Conservation (phyloP, 371 early-diverging fungal species). For the Mortierella sp. region DNA sequence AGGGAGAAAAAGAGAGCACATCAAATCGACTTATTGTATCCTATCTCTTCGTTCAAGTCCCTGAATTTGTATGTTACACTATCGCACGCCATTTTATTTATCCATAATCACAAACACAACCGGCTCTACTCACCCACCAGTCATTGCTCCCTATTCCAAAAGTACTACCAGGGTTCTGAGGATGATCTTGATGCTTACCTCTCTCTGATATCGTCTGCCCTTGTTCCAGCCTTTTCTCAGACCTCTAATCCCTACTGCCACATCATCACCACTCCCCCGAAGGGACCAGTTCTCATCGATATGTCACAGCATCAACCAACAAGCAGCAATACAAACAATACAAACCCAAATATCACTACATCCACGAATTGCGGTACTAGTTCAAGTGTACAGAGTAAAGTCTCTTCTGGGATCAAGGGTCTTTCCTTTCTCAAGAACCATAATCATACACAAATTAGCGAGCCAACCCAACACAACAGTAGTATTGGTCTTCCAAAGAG, state of each 20-base stretch:
- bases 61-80: constrained; percentile 2
- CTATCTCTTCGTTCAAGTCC: neutral
- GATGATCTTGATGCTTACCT: neutral
- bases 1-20: too few species aligned
- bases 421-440: constrained; percentile 16
- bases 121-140: too few species aligned
- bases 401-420: constrained; percentile 6
- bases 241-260: neutral
- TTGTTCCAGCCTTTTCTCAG: neutral
- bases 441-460: neutral
- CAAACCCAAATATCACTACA: neutral
- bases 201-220: neutral
- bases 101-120: neutral
- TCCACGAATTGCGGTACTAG: neutral
- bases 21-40: too few species aligned
- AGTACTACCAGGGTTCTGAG: neutral
- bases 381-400: neutral
- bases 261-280: neutral
- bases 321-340: neutral
- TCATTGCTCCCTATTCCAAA: too few species aligned
- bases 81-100: neutral
- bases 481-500: neutral
- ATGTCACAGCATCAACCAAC: constrained; percentile 11
- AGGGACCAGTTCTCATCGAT: neutral
- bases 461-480: neutral